These are phyloP conservation scores for Hanseniaspora pseudoguilliermondii DNA, from an alignment of 805 yeast species.

Conservation along the genomic window DNA sequence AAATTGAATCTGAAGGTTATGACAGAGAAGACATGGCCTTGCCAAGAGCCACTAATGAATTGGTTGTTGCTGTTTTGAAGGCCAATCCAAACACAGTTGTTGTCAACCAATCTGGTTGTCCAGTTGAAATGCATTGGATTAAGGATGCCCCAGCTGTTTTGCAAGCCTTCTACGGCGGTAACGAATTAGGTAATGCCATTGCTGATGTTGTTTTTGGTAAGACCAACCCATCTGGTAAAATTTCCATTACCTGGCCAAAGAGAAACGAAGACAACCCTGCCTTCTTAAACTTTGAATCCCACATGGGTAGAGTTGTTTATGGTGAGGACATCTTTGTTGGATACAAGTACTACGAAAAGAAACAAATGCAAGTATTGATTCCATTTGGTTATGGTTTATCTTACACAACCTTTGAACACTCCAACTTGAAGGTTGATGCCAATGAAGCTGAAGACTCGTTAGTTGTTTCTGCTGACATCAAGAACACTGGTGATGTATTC, in stretches of 20 bases:
- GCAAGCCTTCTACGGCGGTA: slow-evolving; percentile 48
- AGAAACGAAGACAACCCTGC: slow-evolving; percentile 44
- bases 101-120: slow-evolving; percentile 50
- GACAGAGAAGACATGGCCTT: slow-evolving; percentile 41
- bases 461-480: slow-evolving; percentile 30
- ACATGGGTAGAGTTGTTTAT: slow-evolving; percentile 42
- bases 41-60: slow-evolving; percentile 37
- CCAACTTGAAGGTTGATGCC: slow-evolving; percentile 27
- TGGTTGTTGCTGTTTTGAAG: slow-evolving; percentile 33
- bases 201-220: slow-evolving; percentile 52
- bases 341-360: slow-evolving; percentile 46
- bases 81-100: slow-evolving; percentile 41
- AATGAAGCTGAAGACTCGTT: slow-evolving; percentile 22
- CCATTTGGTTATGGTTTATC: slow-evolving; percentile 57
- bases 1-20: slow-evolving; percentile 50
- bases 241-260: slow-evolving; percentile 44
- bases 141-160: slow-evolving; percentile 32
- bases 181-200: slow-evolving; percentile 44
- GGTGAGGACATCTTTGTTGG: slow-evolving; percentile 60
- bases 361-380: slow-evolving; percentile 36
- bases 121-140: slow-evolving; percentile 47
- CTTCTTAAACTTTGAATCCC: slow-evolving; percentile 38
- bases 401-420: slow-evolving; percentile 38
- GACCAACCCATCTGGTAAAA: slow-evolving; percentile 47
- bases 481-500: slow-evolving; percentile 35